Conservation (phyloP, 345 rosid species). For the Pugionium cornutum region DNA sequence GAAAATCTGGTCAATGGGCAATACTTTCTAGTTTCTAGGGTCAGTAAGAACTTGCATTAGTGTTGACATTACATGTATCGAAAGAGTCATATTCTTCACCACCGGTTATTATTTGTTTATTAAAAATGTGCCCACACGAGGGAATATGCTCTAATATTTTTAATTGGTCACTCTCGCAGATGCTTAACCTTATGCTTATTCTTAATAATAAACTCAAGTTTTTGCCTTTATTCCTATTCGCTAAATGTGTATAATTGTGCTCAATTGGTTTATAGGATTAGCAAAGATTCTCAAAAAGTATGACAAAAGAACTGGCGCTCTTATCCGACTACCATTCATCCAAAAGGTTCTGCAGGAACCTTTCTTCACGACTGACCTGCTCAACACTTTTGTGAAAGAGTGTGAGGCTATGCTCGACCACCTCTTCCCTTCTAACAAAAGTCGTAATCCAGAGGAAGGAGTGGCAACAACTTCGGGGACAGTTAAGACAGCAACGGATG, state of each 20-base stretch:
- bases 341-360: conserved; percentile 74
- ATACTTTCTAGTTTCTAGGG: not conserved
- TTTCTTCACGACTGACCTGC: conserved; percentile 73
- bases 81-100: conserved; percentile 28
- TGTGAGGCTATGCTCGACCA: conserved; percentile 65
- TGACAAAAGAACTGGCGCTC: conserved; percentile 77
- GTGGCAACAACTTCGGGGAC: conserved; percentile 49
- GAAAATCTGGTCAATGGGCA: not conserved
- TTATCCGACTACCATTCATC: conserved; percentile 72
- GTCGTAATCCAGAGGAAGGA: conserved; percentile 37
- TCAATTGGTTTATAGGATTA: conserved; percentile 51
- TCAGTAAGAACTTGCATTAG: conserved; percentile 4
- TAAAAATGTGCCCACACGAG: conserved; percentile 18
- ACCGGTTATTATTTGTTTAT: conserved; percentile 10
- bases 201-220: conserved; percentile 12
- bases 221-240: conserved; percentile 32
- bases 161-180: conserved; percentile 22
- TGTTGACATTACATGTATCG: not conserved
- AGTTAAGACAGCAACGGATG: conserved; percentile 23
- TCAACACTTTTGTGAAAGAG: conserved; percentile 69
- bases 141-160: conserved; percentile 35
- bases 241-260: conserved; percentile 17
- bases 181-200: conserved; percentile 3
- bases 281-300: conserved; percentile 84
- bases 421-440: conserved; percentile 44